phyloP scores from a whole-genome alignment of 345 rosid genomes.

The Gossypium rotundifolium region DNA sequence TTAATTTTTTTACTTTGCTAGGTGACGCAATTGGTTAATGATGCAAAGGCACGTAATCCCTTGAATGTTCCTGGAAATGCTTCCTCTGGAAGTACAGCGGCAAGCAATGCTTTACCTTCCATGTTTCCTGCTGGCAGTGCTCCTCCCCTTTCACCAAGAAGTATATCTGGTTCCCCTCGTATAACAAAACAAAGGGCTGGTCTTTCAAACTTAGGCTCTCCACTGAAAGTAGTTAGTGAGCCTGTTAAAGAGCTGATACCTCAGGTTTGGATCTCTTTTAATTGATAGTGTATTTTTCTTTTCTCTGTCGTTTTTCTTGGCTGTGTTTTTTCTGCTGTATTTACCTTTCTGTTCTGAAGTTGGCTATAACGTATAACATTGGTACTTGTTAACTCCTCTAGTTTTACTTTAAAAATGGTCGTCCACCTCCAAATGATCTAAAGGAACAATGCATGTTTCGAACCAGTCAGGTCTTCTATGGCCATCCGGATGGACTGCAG shows the following conservation, averaged over 20 bases:
- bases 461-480: constrained; percentile 65
- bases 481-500: constrained; percentile 65
- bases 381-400: constrained; percentile 32
- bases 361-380: background rate
- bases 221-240: constrained; percentile 72
- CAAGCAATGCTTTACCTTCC: constrained; percentile 72
- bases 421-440: constrained; percentile 72
- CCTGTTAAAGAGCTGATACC: constrained; percentile 82
- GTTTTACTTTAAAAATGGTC: constrained; percentile 95
- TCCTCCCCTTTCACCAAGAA: constrained; percentile 96
- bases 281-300: constrained; percentile 6
- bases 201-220: constrained; percentile 82
- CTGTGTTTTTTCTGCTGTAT: background rate
- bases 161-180: constrained; percentile 85
- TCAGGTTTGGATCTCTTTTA: constrained; percentile 47
- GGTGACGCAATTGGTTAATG: constrained; percentile 71
- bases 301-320: background rate
- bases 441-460: constrained; percentile 68
- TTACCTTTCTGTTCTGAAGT: background rate
- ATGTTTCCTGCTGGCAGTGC: constrained; percentile 94
- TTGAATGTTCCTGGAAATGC: constrained; percentile 63
- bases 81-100: constrained; percentile 45
- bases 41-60: constrained; percentile 75
- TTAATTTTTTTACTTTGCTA: constrained; percentile 14
- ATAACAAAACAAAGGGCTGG: constrained; percentile 67